Percentiles rank a stretch among this genome's conserved stretches.
These are phyloP conservation scores for Botrytis deweyae DNA, from an alignment of 2,329 filamentous ascomycete genomes.

Conservation along the genomic window DNA sequence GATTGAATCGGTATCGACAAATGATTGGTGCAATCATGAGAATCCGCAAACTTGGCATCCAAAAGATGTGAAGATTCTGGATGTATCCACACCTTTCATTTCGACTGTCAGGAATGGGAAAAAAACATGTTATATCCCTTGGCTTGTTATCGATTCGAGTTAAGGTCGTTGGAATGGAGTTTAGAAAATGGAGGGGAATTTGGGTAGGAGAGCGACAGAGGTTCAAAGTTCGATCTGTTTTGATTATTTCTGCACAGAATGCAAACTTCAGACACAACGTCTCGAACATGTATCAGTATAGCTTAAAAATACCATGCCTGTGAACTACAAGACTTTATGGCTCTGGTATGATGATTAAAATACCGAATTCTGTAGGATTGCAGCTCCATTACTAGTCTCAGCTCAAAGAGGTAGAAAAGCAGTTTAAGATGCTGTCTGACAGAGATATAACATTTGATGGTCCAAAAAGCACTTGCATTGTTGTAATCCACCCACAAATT, in stretches of 20 bases:
- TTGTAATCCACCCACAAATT: background rate
- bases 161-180: background rate
- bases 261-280: background rate
- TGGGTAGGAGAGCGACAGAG: background rate
- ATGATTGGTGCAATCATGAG: conserved; percentile 14
- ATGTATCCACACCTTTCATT: background rate
- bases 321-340: background rate
- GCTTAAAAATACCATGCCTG: background rate
- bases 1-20: background rate
- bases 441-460: background rate
- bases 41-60: background rate
- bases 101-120: background rate
- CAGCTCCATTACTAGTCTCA: background rate
- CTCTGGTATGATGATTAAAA: background rate
- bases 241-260: background rate
- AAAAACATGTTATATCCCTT: conserved; percentile 5
- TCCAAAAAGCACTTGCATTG: background rate
- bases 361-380: no score
- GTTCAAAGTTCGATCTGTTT: background rate
- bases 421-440: background rate
- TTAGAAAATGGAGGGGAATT: no score
- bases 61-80: background rate
- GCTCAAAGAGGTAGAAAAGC: background rate
- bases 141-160: background rate
- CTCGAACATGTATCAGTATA: background rate